Evolutionary conservation across 2,329 filamentous ascomycete species (phyloP), one percentile per base, ranked within the genome.

Genomic region (Stachybotrys chartarum): DNA sequence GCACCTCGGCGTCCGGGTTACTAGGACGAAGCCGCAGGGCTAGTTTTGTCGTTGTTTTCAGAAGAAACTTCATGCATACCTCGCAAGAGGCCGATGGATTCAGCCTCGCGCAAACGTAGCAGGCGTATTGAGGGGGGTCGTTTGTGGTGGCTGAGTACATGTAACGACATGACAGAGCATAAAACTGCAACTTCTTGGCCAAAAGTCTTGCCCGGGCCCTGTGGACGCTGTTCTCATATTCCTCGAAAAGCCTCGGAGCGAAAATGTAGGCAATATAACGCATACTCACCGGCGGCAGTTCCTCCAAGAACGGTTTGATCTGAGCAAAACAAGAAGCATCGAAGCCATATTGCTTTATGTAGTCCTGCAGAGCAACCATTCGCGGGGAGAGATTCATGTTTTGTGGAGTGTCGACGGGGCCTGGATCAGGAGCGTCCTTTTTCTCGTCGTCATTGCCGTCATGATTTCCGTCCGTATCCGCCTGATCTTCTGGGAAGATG

Each of bases 281-380:
- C 7, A 75, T 60, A 7, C 79, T 77, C 0, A 67, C 60, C 3
- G 71, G 65, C 1, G 64, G 68, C 0, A 84, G 69, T 18, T 67
- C 63, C 46, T 76, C 71, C 3, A 77, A 65, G 54, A 77, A 79
- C 1, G 59, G 58, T 57, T 75, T 79, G 46, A 80, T 60, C 51
- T 80, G 78, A 39, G 75, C 72, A 54, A 82, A 81, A 55, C 70
- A 77, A 7, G 71, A 68, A 5, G 69, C 63, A n/a, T 67, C 71
- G 0, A 58, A 58, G n/a, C 63, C 66, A 54, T 75, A 68, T 39
- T 69, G 64, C 2, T 69, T 58, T 18, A 77, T 62, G 49, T 74
- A 74, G 12, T 64, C 61, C 12, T 70, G 55, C 11, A 79, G 57
- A 35, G 72, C 70, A 16, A 56, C 60, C 6, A 74, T 53, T 12